Conservation (phyloP, 805 yeast species). For the Ogataea angusta region DNA sequence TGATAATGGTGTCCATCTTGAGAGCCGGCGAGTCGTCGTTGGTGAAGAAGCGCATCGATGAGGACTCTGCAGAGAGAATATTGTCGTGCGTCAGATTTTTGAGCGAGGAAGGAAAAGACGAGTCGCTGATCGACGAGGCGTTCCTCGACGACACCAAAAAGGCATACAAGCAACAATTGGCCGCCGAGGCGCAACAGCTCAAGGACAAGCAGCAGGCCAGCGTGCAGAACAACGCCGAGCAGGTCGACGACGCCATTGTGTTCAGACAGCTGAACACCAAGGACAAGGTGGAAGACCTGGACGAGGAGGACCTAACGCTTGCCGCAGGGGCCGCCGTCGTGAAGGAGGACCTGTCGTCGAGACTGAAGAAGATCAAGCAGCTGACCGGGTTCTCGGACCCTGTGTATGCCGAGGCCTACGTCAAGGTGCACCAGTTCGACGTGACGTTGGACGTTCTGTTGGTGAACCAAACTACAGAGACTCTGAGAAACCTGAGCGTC, state of each 20-base stretch:
- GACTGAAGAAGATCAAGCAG: slow-evolving; percentile 83
- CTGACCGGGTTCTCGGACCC: slow-evolving; percentile 98
- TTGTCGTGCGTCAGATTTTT: slow-evolving; percentile 81
- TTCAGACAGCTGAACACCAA: slow-evolving; percentile 73
- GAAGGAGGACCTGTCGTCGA: slow-evolving; percentile 64
- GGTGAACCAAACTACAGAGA: slow-evolving; percentile 90
- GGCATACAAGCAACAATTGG: slow-evolving; percentile 75
- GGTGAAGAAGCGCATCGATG: slow-evolving; percentile 79
- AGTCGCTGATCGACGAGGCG: slow-evolving; percentile 51
- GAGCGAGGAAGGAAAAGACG: slow-evolving; percentile 57
- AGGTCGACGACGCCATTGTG: slow-evolving; percentile 71
- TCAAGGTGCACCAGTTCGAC: slow-evolving; percentile 94
- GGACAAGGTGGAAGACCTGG: slow-evolving; percentile 40
- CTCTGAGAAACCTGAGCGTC: slow-evolving; percentile 85
- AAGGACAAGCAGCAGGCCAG: slow-evolving; percentile 55
- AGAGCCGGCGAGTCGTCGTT: slow-evolving; percentile 77
- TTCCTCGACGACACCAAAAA: slow-evolving; percentile 85
- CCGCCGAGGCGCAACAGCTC: slow-evolving; percentile 54
- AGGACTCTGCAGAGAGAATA: slow-evolving; percentile 94
- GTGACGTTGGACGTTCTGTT: slow-evolving; percentile 89
- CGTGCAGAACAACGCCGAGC: slow-evolving; percentile 61
- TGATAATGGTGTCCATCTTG: slow-evolving; percentile 86
- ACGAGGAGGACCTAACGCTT: slow-evolving; percentile 57
- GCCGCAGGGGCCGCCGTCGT: slow-evolving; percentile 51
- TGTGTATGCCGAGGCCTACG: slow-evolving; percentile 95